These are phyloP conservation scores for Deinandra increscens DNA, from an alignment of 129 eudicot species.

Conservation along the genomic window DNA sequence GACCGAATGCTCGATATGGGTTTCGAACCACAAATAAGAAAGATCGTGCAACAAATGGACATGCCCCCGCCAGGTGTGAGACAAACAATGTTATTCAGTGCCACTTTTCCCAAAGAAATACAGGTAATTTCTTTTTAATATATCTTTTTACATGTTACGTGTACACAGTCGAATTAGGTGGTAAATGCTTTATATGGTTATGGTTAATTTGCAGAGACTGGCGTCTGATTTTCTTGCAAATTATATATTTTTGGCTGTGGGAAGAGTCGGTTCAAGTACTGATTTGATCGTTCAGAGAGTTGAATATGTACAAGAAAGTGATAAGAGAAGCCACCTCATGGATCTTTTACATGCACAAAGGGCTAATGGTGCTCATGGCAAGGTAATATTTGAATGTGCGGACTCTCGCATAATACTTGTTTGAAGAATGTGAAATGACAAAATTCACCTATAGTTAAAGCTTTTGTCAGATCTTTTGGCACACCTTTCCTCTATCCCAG, in stretches of 20 bases:
- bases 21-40: constrained; percentile 87
- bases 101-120: constrained; percentile 94
- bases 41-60: constrained; percentile 91
- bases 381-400: constrained; percentile 39
- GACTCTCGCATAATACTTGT: not conserved
- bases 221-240: constrained; percentile 78
- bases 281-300: constrained; percentile 84
- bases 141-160: not conserved
- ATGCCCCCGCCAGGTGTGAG: constrained; percentile 93
- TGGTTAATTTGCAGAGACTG: constrained; percentile 57
- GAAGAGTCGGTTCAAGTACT: constrained; percentile 92
- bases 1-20: constrained; percentile 96
- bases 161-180: not conserved
- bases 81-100: constrained; percentile 96
- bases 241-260: constrained; percentile 84
- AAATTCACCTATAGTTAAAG: not conserved
- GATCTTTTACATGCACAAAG: constrained; percentile 86
- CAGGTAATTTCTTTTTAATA: constrained; percentile 49
- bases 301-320: constrained; percentile 80
- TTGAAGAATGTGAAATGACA: not conserved
- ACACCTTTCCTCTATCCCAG: too few species aligned
- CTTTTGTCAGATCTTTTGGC: not conserved
- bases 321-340: constrained; percentile 87
- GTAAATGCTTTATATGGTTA: not conserved
- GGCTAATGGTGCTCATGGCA: constrained; percentile 66